Base-by-base conservation (phyloP, 1,284 basidiomycete genomes). In the Chalciporus sp. region DNA sequence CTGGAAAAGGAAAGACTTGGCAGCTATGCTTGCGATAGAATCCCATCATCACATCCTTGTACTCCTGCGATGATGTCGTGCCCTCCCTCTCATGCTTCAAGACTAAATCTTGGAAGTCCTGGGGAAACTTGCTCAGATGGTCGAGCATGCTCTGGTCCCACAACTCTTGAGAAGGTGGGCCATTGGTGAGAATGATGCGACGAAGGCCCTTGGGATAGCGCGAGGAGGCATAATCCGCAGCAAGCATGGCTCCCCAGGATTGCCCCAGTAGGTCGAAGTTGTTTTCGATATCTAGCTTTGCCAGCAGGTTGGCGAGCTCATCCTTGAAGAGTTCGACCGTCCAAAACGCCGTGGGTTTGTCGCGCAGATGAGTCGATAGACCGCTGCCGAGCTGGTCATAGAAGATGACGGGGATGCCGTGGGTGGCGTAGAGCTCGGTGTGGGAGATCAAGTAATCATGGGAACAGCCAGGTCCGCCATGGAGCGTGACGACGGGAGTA, bases 401-500 rank as follows among this genome's bases (percentile, higher is more conserved):
- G 23, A 23, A 23, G 23, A 23, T 23, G 33, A 64, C 53, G 10
- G 62, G 63, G 11, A 63, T 63, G 27, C 39, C 37, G 20, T 53
- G 42, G 27, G 43, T 35, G 16, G 20, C 20, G 17, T 43, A 47
- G 44, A 62, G 49, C 31, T 49, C 52, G 40, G 31, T 33, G 28
- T 53, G 55, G 17, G 55, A 54, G 19, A 54, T 28, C 55, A 53
- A 49, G 46, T 49, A 56, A 12, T 48, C 33, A 6, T 53, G 55
- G 17, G 45, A 47, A 46, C 49, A 49, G 44, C 23, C 23, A 23
- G 23, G 23, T 23, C 23, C 23, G 23, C 23, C 72, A 55, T 73
- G 71, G 11, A 74, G 54, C 35, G 59, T 64, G 52, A 76, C 57
- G 27, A 74, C 62, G 9, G 72, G 72, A 14, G 46, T 57, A 17